Evolutionary conservation across 129 eudicot species (phyloP), one percentile per base, ranked within the genome.

Genomic region (Artemisia argyi): DNA sequence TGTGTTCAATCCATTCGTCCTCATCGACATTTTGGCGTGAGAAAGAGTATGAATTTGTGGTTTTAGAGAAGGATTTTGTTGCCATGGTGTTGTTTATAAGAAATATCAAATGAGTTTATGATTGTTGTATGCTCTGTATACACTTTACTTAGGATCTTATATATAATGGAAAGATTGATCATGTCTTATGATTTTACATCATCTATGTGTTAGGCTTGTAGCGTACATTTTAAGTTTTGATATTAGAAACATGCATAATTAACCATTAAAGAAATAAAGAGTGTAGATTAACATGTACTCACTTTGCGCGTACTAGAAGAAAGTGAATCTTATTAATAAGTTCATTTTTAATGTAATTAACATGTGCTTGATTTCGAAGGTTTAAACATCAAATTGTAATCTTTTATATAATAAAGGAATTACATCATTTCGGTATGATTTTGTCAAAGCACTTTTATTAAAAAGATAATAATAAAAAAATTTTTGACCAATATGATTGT

Each of bases 1-100:
- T 24, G 77, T 19, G 17, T 49, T 61, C 28, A 3, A 85, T 68
- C 89, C 89, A 61, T 73, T 51, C 51, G 10, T 61, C 77, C 30
- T 61, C 51, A 4, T 73, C 20, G 9, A 73, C 32, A n/a, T 61
- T 19, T 11, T 20, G 0, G 11, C 18, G 50, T 19, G 35, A 2
- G 64, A 69, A 69, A 54, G 53, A 69, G 74, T 54, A 54, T 42
- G 74, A 69, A 32, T 39, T 54, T 35, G 68, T 20, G 77, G 42
- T 47, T 17, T 13, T 51, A 14, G 61, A 32, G 15, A 65, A 73
- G 61, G 49, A 72, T 14, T 7, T 15, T 60, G 49, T 73, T 69
- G 24, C 51, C 49, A 69, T 69, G 17, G 48, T 51, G 46, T 49
- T 26, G 61, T 22, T 1, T 26, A 68, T 68, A 68, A 24, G 68